These are phyloP conservation scores for Boletus bicolor DNA, from an alignment of 768 basidiomycete genomes.

Conservation along the genomic window DNA sequence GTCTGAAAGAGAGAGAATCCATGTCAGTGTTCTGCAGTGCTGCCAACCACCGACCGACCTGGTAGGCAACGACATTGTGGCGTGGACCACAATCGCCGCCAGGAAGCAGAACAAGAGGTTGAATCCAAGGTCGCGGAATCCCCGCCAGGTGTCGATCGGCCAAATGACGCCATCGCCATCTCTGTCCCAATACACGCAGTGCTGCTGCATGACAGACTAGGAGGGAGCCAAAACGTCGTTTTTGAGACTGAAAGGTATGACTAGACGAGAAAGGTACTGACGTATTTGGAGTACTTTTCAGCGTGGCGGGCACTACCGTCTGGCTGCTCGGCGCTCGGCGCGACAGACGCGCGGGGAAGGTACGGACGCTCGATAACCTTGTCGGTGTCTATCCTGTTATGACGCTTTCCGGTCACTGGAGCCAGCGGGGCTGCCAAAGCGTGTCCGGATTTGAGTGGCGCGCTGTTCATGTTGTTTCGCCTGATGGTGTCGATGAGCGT, in stretches of 20 bases:
- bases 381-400: constrained; percentile 26
- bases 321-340: constrained; percentile 25
- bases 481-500: constrained; percentile 19
- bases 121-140: constrained; percentile 42
- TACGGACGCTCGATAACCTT: constrained; percentile 26
- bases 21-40: neutral
- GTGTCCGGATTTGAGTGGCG: constrained; percentile 17
- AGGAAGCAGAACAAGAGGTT: constrained; percentile 35
- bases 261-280: constrained; percentile 8
- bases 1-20: constrained; percentile 1
- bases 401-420: constrained; percentile 22
- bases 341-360: constrained; percentile 27
- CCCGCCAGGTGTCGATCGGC: constrained; percentile 42
- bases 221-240: neutral
- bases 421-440: constrained; percentile 17
- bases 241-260: neutral
- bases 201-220: constrained; percentile 41
- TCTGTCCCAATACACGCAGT: constrained; percentile 40
- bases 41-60: constrained; percentile 15
- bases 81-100: constrained; percentile 35
- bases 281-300: constrained; percentile 18
- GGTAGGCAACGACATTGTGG: constrained; percentile 34
- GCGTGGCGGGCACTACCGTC: constrained; percentile 20
- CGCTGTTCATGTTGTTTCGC: constrained; percentile 18
- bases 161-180: constrained; percentile 43